A percentile compares a stretch with the other conserved stretches of the same genome.
Evolutionary conservation across 179 eudicot genomes (phyloP).

Genomic region (Carnegiea gigantea): DNA sequence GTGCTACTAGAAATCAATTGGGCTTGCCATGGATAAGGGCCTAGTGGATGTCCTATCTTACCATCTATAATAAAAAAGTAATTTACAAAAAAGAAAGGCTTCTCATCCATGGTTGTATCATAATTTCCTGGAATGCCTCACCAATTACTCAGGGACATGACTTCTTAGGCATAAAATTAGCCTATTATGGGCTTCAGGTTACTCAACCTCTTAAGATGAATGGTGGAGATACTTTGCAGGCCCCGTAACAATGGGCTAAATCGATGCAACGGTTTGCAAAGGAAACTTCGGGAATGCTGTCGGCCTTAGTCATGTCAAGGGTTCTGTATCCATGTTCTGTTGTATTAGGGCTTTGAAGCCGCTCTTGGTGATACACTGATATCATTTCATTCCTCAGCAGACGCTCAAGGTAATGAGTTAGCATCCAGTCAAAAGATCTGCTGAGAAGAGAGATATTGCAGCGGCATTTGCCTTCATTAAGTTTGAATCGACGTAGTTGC

Average conservation of each 20-base stretch:
- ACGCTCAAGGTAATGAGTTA: neutral
- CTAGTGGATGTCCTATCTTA: too few relatives aligned
- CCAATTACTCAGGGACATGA: neutral
- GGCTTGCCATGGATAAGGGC: too few relatives aligned
- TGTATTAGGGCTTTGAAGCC: neutral
- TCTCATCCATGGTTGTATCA: neutral
- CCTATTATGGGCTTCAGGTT: too few relatives aligned
- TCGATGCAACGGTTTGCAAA: neutral
- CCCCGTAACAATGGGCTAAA: neutral
- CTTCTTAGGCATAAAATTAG: too few relatives aligned
- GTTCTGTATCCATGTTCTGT: neutral
- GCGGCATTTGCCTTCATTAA: neutral
- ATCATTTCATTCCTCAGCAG: constrained; percentile 7
- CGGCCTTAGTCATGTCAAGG: neutral
- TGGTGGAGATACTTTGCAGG: too few relatives aligned
- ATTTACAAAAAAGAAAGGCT: too few relatives aligned
- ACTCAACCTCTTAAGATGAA: too few relatives aligned
- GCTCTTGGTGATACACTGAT: neutral
- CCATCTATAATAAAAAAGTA: too few relatives aligned
- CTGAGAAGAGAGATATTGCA: neutral
- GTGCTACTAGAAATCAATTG: too few relatives aligned
- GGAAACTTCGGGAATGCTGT: neutral
- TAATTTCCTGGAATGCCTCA: neutral
- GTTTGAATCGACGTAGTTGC: neutral
- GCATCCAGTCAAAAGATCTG: neutral